phyloP scores from a whole-genome alignment of 495 filamentous ascomycete species.

The Annulohypoxylon moriforme region DNA sequence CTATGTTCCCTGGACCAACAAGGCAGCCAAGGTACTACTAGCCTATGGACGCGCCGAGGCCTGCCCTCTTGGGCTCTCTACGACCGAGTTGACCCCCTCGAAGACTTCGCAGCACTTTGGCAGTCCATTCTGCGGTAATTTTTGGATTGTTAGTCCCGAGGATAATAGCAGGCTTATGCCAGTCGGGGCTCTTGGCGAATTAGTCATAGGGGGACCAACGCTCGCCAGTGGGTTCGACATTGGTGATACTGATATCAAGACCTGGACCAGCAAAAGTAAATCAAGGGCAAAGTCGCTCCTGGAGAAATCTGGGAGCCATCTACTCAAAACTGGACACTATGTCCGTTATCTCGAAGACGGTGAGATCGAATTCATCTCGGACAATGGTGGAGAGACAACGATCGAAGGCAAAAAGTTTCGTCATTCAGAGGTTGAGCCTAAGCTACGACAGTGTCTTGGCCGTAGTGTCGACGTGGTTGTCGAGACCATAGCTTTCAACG shows the following conservation, averaged over 20 bases:
- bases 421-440: slow-evolving; percentile 56
- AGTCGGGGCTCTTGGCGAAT: slow-evolving; percentile 60
- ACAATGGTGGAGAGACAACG: slow-evolving; percentile 46
- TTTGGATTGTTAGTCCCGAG: slow-evolving; percentile 61
- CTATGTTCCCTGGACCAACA: slow-evolving; percentile 56
- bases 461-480: slow-evolving; percentile 58
- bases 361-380: slow-evolving; percentile 57
- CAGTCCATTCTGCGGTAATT: slow-evolving; percentile 56
- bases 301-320: slow-evolving; percentile 42
- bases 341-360: slow-evolving; percentile 59
- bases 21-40: slow-evolving; percentile 56
- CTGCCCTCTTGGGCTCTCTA: slow-evolving; percentile 59
- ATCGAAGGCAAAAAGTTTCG: slow-evolving; percentile 50
- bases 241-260: slow-evolving; percentile 33
- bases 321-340: slow-evolving; percentile 58
- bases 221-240: slow-evolving; percentile 49
- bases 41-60: slow-evolving; percentile 60
- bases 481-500: slow-evolving; percentile 57
- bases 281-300: slow-evolving; percentile 36
- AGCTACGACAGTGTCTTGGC: slow-evolving; percentile 58
- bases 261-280: slow-evolving; percentile 31
- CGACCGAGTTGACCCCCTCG: slow-evolving; percentile 53
- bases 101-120: slow-evolving; percentile 55
- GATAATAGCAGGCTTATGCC: slow-evolving; percentile 60
- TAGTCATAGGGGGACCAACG: slow-evolving; percentile 60